Percentiles rank a stretch among this genome's conserved stretches.
These are phyloP conservation scores for Aspergillus melleus DNA, from an alignment of 2,329 filamentous ascomycete genomes.

Conservation along the genomic window DNA sequence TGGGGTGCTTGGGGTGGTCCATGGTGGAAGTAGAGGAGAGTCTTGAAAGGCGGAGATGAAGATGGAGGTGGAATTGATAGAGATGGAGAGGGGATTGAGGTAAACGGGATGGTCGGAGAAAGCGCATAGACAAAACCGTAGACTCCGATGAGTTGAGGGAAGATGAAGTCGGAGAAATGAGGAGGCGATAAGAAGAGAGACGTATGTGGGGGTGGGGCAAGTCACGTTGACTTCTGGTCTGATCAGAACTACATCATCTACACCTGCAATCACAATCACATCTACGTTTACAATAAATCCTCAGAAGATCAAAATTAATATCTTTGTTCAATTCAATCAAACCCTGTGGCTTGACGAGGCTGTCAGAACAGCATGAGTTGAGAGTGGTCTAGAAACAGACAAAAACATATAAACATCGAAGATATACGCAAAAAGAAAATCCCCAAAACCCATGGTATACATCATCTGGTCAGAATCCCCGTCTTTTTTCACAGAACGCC, in stretches of 20 bases:
- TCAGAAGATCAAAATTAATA: no score
- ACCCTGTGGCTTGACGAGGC: not conserved
- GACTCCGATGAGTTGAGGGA: not conserved
- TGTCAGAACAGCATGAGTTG: constrained; percentile 5
- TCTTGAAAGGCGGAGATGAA: not conserved
- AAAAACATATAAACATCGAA: constrained; percentile 1
- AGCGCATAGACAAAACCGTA: constrained; percentile 5
- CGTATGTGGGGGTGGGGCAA: not conserved
- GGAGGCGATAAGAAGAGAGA: not conserved
- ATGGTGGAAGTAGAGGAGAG: not conserved
- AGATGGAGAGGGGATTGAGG: not conserved
- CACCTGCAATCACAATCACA: no score
- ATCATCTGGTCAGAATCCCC: not conserved
- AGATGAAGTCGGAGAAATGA: not conserved
- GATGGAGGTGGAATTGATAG: not conserved
- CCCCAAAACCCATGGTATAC: constrained; percentile 5
- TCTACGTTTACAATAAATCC: no score
- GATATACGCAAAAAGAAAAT: not conserved
- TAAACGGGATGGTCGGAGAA: not conserved
- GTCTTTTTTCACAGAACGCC: constrained; percentile 17
- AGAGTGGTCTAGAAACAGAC: constrained; percentile 10
- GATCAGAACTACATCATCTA: no score
- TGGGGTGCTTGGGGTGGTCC: not conserved
- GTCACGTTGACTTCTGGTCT: no score
- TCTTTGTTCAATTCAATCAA: not conserved